A percentile compares a stretch with the other conserved stretches of the same genome.
These are phyloP conservation scores for Scutellaria barbata DNA, from an alignment of 257 asterid species.

Conservation along the genomic window DNA sequence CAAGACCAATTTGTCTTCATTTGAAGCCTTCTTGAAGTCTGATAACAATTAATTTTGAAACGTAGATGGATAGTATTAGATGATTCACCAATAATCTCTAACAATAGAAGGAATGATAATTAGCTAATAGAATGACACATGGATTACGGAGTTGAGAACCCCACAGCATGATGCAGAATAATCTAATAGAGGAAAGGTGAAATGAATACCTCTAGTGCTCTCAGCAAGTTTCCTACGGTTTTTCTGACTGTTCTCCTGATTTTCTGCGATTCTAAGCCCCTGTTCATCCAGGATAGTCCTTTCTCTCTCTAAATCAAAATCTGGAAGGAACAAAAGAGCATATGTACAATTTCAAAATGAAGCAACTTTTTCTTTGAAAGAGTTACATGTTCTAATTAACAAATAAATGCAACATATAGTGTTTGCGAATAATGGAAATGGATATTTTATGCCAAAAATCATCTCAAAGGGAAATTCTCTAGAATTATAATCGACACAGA, in stretches of 20 bases:
- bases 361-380: neutral
- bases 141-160: neutral
- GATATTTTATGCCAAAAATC: neutral
- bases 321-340: constrained; percentile 46
- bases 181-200: constrained; percentile 24
- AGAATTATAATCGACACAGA: constrained; percentile 15
- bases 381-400: neutral
- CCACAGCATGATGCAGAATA: constrained; percentile 10
- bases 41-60: constrained; percentile 36
- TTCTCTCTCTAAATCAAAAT: constrained; percentile 96
- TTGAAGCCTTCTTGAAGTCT: constrained; percentile 96
- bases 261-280: constrained; percentile 95
- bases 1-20: constrained; percentile 79
- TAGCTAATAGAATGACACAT: constrained; percentile 22
- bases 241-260: constrained; percentile 98
- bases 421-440: neutral
- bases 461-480: constrained; percentile 7
- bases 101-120: constrained; percentile 9
- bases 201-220: constrained; percentile 87
- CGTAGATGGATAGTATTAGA: constrained; percentile 12
- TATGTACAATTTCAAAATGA: constrained; percentile 18
- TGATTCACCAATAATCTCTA: constrained; percentile 24
- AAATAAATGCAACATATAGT: constrained; percentile 1
- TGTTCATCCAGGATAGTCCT: constrained; percentile 86
- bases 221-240: constrained; percentile 98